Percentiles rank a stretch among this genome's conserved stretches.
Conservation (phyloP, 345 rosid species). For the Salix brachista region DNA sequence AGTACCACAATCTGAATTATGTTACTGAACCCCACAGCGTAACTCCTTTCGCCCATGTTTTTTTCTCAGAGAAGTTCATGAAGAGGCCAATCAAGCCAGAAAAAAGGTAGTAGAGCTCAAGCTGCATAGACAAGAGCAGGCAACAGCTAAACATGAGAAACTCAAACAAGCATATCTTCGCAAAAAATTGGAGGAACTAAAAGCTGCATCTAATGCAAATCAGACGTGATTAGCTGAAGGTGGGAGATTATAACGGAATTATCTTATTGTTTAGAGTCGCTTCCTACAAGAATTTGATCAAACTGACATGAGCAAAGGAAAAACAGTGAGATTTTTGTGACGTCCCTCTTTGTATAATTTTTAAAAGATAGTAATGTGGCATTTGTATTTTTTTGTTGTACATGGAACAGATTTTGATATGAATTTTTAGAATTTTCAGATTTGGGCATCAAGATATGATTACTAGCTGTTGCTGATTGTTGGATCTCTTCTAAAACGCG, state of each 20-base stretch:
- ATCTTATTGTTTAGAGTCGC: not conserved
- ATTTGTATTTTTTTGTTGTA: not conserved
- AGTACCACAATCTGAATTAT: no score
- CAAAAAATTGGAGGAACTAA: conserved; percentile 77
- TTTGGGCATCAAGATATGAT: not conserved
- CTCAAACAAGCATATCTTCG: conserved; percentile 79
- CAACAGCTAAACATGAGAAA: conserved; percentile 68
- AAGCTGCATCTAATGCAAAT: conserved; percentile 39
- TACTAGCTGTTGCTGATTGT: not conserved
- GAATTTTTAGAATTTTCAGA: not conserved
- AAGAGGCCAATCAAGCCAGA: conserved; percentile 81
- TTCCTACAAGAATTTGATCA: not conserved
- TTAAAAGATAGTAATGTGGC: not conserved
- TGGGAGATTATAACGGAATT: not conserved
- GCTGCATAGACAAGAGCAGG: conserved; percentile 68
- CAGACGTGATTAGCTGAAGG: conserved; percentile 1
- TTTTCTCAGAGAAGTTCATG: conserved; percentile 75
- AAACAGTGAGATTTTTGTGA: not conserved
- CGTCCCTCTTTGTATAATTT: not conserved
- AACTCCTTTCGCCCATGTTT: not conserved
- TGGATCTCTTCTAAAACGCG: no score
- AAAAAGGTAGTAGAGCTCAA: conserved; percentile 66
- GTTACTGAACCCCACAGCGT: no score
- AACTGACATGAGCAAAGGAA: not conserved
- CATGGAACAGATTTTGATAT: not conserved